Percentiles rank a stretch among this genome's conserved stretches.
Conservation (phyloP, 2,329 filamentous ascomycete species). For the Chaetomium strumarium region DNA sequence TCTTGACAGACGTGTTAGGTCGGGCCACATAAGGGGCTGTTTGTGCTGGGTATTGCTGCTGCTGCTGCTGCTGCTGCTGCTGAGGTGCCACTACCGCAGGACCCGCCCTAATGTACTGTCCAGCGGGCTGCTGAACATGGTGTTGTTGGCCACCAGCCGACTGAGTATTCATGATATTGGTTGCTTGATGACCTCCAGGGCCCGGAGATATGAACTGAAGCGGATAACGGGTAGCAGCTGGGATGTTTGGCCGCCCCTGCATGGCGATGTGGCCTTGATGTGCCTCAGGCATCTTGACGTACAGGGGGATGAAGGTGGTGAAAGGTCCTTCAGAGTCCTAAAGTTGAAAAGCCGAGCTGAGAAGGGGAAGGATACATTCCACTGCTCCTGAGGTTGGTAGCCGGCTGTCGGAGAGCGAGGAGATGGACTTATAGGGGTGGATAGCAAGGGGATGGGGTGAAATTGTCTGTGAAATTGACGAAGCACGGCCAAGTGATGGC, state of each 20-base stretch:
- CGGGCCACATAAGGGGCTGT: slow-evolving; percentile 1
- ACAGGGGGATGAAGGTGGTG: neutral
- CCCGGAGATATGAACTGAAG: neutral
- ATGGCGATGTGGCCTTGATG: slow-evolving; percentile 14
- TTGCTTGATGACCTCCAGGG: neutral
- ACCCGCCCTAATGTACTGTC: neutral
- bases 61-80: neutral
- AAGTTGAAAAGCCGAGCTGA: neutral
- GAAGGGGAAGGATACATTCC: no score
- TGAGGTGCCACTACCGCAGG: slow-evolving; percentile 1
- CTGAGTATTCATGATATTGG: neutral
- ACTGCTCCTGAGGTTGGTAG: no score
- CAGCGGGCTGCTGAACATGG: neutral
- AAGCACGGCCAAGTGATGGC: no score
- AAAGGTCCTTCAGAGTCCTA: neutral
- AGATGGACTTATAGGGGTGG: no score
- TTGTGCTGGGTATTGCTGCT: slow-evolving; percentile 6
- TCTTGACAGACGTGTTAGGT: slow-evolving; percentile 20
- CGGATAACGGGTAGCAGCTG: neutral
- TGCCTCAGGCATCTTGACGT: slow-evolving; percentile 5
- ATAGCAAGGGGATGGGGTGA: no score
- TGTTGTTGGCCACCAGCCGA: slow-evolving; percentile 1
- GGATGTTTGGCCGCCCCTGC: neutral
- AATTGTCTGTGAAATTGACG: no score
- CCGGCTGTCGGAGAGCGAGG: no score